Conservation (phyloP, 768 basidiomycete genomes). For the Strobilomyces dryophilus region DNA sequence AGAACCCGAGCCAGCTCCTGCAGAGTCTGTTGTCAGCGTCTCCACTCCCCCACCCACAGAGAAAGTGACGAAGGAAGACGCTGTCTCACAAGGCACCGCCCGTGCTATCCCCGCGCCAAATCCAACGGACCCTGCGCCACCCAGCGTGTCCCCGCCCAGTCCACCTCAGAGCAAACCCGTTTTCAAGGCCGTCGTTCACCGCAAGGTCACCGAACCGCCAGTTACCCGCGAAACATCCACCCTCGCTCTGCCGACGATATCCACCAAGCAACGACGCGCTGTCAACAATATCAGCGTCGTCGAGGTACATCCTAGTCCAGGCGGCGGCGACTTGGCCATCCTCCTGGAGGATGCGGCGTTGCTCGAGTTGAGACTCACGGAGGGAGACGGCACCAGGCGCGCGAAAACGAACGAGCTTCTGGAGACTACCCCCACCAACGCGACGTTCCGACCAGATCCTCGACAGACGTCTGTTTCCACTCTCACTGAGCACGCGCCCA, state of each 20-base stretch:
- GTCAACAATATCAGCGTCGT: conserved; percentile 12
- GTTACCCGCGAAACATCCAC: conserved; percentile 11
- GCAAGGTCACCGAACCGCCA: conserved; percentile 42
- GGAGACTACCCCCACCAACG: conserved; percentile 23
- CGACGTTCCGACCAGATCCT: conserved; percentile 21
- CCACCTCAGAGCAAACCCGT: conserved; percentile 19
- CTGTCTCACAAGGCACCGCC: background rate
- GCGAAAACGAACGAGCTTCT: conserved; percentile 8
- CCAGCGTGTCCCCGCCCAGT: conserved; percentile 10
- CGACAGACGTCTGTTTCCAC: conserved; percentile 21
- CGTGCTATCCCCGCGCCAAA: conserved; percentile 3
- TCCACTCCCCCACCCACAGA: background rate
- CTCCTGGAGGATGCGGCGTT: conserved; percentile 56
- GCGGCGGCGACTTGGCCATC: conserved; percentile 47
- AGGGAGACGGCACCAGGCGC: conserved; percentile 32
- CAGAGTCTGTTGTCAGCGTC: background rate
- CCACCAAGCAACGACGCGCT: conserved; percentile 32
- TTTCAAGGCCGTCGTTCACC: conserved; percentile 58
- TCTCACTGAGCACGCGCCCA: conserved; percentile 14
- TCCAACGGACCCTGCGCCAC: background rate
- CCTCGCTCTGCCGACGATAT: conserved; percentile 23
- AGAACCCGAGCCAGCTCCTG: background rate
- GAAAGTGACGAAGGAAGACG: background rate
- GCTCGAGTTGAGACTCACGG: conserved; percentile 50
- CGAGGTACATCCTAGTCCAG: conserved; percentile 44